Base-by-base conservation (phyloP, 305 asterid genomes). In the Ilex paraguariensis region DNA sequence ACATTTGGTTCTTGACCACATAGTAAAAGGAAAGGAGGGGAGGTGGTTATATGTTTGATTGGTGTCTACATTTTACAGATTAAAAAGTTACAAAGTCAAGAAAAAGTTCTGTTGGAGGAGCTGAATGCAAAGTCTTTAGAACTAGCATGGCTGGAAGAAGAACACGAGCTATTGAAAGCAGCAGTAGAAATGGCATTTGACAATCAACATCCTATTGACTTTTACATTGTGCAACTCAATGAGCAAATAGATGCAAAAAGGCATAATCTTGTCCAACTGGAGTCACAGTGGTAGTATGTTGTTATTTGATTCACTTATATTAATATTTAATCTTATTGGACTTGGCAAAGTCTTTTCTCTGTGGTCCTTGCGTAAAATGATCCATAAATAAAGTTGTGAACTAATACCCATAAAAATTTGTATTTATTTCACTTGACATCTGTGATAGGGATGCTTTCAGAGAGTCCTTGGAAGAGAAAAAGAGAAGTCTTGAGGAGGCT, bases 271-370 rank as follows among this genome's bases (percentile, higher is more conserved):
- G 67, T 71, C 68, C 83, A 87, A 64, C 69, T 79, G 61, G 80
- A 77, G 71, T 63, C 77, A 63, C 78, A 76, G 55, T 81, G 97
- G 96, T 90, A 75, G 16, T 77, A 32, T 62, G 53, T 46, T 70
- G 17, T 30, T 40, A 51, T 51, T 73, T 36, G 50, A 28, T 64
- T 49, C 60, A 32, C 33, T 2, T 40, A 15, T 40, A 56, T 58
- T 54, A 21, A 28, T 33, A 28, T 54, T 60, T 15, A 55, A 62
- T 28, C 55, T 55, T 48, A 54, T 60, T 30, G 63, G 61, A 50
- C 36, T 36, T 36, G 42, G 42, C 42, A 36, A 36, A 36, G 42
- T 36, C 42, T 36, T 8, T 4, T 36, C 9, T 36, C 9, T 36
- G 0, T 36, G 9, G 42, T 36, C 42, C 7, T 36, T 21, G 28